Percentiles rank a stretch among this genome's conserved stretches.
These are phyloP conservation scores for Aristolochia contorta DNA, from an alignment of 164 flowering plant genomes.

Conservation along the genomic window DNA sequence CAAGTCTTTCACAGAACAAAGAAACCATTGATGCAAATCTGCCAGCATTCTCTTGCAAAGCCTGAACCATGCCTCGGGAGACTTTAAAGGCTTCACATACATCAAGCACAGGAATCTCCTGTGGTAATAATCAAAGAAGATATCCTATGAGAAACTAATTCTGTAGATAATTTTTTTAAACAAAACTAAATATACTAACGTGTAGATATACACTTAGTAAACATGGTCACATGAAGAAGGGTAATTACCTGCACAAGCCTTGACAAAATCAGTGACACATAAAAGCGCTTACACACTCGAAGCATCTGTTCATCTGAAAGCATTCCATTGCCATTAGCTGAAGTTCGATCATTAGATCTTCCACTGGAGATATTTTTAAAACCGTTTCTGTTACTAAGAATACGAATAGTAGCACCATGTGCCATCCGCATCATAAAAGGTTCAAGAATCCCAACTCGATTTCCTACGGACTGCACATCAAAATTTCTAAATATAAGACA, in stretches of 20 bases:
- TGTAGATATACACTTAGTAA: too few species aligned
- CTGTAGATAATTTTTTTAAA: too few species aligned
- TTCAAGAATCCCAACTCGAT: slow-evolving; percentile 84
- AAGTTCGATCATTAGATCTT: slow-evolving; percentile 18
- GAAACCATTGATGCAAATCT: slow-evolving; percentile 98
- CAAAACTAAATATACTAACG: too few species aligned
- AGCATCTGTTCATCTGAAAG: slow-evolving; percentile 66
- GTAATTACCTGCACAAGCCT: slow-evolving; percentile 77
- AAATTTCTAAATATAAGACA: slow-evolving; percentile 2
- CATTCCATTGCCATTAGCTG: slow-evolving; percentile 18
- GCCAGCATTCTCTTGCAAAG: slow-evolving; percentile 97
- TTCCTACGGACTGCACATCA: slow-evolving; percentile 79
- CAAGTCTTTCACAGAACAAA: slow-evolving; percentile 92
- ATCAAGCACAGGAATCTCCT: slow-evolving; percentile 84
- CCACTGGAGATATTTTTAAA: slow-evolving; percentile 27
- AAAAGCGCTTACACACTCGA: slow-evolving; percentile 81
- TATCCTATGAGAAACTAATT: too few species aligned
- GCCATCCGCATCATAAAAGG: slow-evolving; percentile 98
- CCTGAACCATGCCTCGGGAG: slow-evolving; percentile 97
- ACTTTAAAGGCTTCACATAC: slow-evolving; percentile 95
- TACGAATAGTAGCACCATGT: slow-evolving; percentile 76
- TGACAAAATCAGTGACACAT: slow-evolving; percentile 90
- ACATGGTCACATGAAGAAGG: background rate
- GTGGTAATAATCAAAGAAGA: slow-evolving; percentile 5
- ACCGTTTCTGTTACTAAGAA: slow-evolving; percentile 31